Base-by-base conservation (phyloP, 2,329 filamentous ascomycete species). In the Colletotrichum abscissum region DNA sequence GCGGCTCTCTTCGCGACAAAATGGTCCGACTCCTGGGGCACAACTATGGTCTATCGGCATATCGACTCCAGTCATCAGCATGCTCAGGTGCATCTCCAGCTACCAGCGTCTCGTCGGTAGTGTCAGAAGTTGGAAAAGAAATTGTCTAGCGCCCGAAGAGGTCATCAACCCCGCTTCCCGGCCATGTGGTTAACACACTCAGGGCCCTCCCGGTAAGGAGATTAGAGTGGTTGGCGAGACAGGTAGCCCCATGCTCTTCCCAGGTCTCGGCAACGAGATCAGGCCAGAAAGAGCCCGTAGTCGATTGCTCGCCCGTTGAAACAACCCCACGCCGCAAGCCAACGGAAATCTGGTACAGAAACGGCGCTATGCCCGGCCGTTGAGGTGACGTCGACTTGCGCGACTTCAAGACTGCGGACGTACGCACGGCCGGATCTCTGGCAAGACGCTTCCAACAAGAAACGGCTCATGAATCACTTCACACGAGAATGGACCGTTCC, bases 151-250 rank as follows among this genome's bases (percentile, higher is more conserved):
- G 63, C 62, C 62, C 67, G 52, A 66, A 73, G 16, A 60, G 68
- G 30, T 19, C 60, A 58, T 52, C 55, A 64, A 71, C 68, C 71
- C 67, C 68, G 71, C 63, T 72, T 71, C 49, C 71, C 71, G 58
- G 52, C 71, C 62, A 63, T 72, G 57, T 63, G 71, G 71, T 63
- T 54, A 46, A 19, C 56, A 57, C 38, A 42, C 62, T 63, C 54
- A 54, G 52, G 30, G 57, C 60, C 54, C 62, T 54, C 57, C 49
- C 57, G 38, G 35, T 49, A 49, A 67, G 62, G 67, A 72, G 35
- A 67, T 62, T 67, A 55, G 19, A 71, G 58, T 57, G 35, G 35
- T 22, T 55, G 67, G 49, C 62, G 35, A 54, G 49, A 57, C 71
- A 57, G 46, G 58, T 33, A 58, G 57, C 35, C 49, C 66, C 70